phyloP scores from a whole-genome alignment of 2,329 filamentous ascomycete species.

The Lomentospora prolificans region DNA sequence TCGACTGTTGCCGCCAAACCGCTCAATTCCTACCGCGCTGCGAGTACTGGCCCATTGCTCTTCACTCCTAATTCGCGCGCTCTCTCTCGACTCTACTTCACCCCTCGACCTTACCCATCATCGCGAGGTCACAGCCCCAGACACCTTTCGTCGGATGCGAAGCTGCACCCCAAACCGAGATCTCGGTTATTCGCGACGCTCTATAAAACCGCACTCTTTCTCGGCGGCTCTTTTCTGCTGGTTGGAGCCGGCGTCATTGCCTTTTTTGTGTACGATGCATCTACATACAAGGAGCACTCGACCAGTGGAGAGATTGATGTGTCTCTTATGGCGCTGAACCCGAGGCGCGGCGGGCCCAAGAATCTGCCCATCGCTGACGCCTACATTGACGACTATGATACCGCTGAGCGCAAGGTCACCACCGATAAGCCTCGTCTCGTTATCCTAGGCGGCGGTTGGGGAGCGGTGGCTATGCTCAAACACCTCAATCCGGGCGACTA shows the following conservation, averaged over 20 bases:
- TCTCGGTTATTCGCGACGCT: conserved; percentile 46
- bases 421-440: conserved; percentile 90
- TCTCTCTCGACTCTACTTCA: background rate
- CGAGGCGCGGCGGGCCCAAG: conserved; percentile 79
- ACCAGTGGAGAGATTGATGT: conserved; percentile 66
- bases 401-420: conserved; percentile 53
- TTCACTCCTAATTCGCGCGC: background rate
- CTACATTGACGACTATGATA: conserved; percentile 82
- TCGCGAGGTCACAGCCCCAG: background rate
- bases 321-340: conserved; percentile 73
- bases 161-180: conserved; percentile 25
- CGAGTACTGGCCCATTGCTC: background rate
- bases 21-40: background rate
- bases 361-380: conserved; percentile 86
- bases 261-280: conserved; percentile 92
- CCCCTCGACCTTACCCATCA: background rate
- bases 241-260: conserved; percentile 59
- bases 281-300: conserved; percentile 70
- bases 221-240: conserved; percentile 68
- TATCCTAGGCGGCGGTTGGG: conserved; percentile 90
- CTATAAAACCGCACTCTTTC: conserved; percentile 59
- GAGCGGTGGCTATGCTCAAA: conserved; percentile 84
- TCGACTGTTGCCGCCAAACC: background rate
- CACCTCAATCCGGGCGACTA: conserved; percentile 84
- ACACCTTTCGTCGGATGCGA: background rate